Conservation (phyloP, 345 rosid species). For the Eutrema yunnanense region DNA sequence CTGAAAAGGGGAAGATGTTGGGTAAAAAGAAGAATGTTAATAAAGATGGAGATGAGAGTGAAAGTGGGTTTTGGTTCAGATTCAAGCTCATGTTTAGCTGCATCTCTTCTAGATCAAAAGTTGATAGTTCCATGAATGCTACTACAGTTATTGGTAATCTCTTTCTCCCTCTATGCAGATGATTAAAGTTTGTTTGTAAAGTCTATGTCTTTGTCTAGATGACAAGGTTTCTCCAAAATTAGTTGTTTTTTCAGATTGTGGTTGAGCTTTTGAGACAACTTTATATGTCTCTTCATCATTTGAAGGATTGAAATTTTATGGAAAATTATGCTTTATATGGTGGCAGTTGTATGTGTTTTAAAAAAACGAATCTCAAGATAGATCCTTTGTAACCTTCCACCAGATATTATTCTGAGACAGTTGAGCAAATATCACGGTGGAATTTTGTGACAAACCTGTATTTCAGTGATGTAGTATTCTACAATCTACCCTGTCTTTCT, state of each 20-base stretch:
- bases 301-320: background rate
- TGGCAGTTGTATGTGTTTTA: background rate
- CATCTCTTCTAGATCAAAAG: conserved; percentile 77
- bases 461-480: background rate
- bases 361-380: background rate
- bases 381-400: background rate
- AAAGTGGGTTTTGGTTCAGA: conserved; percentile 61
- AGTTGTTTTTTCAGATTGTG: conserved; percentile 10
- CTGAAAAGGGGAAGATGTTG: conserved; percentile 30
- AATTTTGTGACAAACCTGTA: background rate
- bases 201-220: conserved; percentile 2
- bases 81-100: conserved; percentile 50
- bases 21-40: conserved; percentile 37
- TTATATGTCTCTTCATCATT: background rate
- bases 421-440: background rate
- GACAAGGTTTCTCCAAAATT: background rate
- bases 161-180: background rate
- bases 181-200: background rate
- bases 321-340: background rate
- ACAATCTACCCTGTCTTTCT: background rate
- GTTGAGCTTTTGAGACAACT: background rate
- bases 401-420: background rate
- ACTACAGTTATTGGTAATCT: conserved; percentile 32
- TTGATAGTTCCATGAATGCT: conserved; percentile 67
- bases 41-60: conserved; percentile 38